phyloP scores from a whole-genome alignment of 2,329 filamentous ascomycete genomes.

The Escovopsis weberi region DNA sequence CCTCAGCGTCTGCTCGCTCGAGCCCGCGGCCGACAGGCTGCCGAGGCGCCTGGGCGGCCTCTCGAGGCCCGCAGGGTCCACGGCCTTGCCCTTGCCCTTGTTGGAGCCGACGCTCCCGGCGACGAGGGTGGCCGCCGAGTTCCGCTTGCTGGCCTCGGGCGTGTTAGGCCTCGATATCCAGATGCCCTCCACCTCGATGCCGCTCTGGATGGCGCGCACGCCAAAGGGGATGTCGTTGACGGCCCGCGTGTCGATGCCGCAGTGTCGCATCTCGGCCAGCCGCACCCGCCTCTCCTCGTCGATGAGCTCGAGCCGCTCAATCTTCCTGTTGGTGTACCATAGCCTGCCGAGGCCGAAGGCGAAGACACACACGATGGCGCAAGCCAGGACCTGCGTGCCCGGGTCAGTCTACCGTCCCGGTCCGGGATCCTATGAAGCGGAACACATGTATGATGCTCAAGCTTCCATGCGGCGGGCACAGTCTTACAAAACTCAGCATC shows the following conservation, averaged over 20 bases:
- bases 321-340: conserved; percentile 40
- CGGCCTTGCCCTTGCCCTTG: conserved; percentile 11
- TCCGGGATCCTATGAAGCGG: not conserved
- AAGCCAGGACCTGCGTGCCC: conserved; percentile 48
- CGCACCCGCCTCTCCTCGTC: conserved; percentile 50
- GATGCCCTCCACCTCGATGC: conserved; percentile 73
- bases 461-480: not conserved
- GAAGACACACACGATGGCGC: conserved; percentile 57
- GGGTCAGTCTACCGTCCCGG: too few species aligned
- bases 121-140: conserved; percentile 13
- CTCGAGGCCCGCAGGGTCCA: conserved; percentile 4
- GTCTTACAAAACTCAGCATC: conserved; percentile 75
- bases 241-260: conserved; percentile 27
- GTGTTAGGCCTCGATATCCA: conserved; percentile 48
- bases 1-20: not conserved
- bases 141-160: conserved; percentile 14
- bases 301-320: conserved; percentile 44
- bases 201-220: conserved; percentile 68
- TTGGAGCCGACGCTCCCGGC: conserved; percentile 5
- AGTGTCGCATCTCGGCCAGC: conserved; percentile 38
- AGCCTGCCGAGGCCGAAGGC: conserved; percentile 53
- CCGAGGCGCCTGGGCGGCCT: not conserved
- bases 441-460: not conserved
- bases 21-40: not conserved
- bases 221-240: conserved; percentile 65